Evolutionary conservation across 2,329 filamentous ascomycete genomes (phyloP).

Genomic region (Pseudocercospora vitis): DNA sequence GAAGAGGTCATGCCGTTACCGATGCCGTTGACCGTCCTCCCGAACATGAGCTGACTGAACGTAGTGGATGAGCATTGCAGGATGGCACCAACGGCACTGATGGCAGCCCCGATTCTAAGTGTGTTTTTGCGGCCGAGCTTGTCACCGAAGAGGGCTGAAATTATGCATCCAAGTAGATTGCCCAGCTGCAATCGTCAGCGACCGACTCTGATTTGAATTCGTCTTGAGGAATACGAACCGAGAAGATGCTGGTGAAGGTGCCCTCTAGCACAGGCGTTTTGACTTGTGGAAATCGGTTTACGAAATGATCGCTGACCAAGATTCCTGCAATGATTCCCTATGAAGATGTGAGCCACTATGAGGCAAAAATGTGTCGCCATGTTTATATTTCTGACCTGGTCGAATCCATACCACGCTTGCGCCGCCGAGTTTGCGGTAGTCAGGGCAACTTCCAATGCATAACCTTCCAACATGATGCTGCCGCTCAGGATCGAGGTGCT

Average conservation of each 20-base stretch:
- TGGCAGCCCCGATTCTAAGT: constrained; percentile 43
- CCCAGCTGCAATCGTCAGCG: constrained; percentile 5
- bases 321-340: constrained; percentile 20
- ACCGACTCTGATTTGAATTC: background rate
- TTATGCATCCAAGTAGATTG: constrained; percentile 17
- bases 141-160: constrained; percentile 42
- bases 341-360: background rate
- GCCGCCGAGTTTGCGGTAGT: constrained; percentile 30
- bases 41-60: constrained; percentile 47
- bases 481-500: too few relatives aligned
- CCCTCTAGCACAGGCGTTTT: constrained; percentile 15
- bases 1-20: constrained; percentile 45
- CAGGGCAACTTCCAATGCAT: constrained; percentile 28
- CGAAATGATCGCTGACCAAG: constrained; percentile 14
- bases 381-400: constrained; percentile 7
- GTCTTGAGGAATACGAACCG: background rate
- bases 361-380: background rate
- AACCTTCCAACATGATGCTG: constrained; percentile 25
- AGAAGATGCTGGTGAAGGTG: constrained; percentile 18
- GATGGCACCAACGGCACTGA: constrained; percentile 45
- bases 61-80: constrained; percentile 45
- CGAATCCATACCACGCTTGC: constrained; percentile 23
- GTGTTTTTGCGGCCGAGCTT: constrained; percentile 46
- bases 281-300: constrained; percentile 13
- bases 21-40: constrained; percentile 44